Conservation (phyloP, 345 rosid genomes). For the Bruguiera sexangula region DNA sequence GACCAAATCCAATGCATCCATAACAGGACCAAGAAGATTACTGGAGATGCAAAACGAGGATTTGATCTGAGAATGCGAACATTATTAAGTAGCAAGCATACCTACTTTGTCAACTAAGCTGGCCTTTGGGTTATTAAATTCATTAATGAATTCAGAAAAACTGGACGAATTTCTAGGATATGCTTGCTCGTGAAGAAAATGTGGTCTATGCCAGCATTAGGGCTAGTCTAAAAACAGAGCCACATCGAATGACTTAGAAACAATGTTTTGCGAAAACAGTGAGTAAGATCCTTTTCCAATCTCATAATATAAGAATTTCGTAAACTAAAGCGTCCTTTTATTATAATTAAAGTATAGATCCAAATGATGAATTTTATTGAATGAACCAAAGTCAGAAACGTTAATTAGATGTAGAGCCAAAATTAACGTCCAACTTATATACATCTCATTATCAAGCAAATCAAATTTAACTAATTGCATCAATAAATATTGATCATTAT, state of each 20-base stretch:
- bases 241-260: not conserved
- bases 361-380: constrained; percentile 3
- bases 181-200: too few species aligned
- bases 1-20: too few species aligned
- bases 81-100: too few species aligned
- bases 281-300: not conserved
- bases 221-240: not conserved
- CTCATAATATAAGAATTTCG: too few species aligned
- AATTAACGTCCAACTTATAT: too few species aligned
- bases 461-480: not conserved
- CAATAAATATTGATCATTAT: not conserved
- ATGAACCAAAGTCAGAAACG: not conserved
- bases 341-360: not conserved
- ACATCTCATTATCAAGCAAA: not conserved
- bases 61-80: too few species aligned
- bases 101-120: too few species aligned
- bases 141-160: not conserved
- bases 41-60: too few species aligned
- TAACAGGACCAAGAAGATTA: too few species aligned
- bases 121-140: not conserved
- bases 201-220: not conserved
- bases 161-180: not conserved
- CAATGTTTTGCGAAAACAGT: not conserved
- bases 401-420: too few species aligned
- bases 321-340: not conserved